Evolutionary conservation across 441 rosid species (phyloP).

Genomic region (Capsella rubella): DNA sequence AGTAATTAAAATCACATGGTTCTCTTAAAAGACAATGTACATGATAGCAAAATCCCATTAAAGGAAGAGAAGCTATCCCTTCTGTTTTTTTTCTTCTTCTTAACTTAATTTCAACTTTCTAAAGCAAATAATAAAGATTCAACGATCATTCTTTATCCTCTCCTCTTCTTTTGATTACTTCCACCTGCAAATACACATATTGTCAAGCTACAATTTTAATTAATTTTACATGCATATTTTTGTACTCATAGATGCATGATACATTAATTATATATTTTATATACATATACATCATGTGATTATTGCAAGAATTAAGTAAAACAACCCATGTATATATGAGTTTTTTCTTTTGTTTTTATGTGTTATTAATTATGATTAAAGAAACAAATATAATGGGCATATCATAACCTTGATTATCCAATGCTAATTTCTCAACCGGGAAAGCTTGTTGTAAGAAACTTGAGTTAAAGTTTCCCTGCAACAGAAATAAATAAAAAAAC

Average conservation of each 20-base stretch:
- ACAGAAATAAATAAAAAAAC: background rate
- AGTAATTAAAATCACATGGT: conserved; percentile 18
- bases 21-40: conserved; percentile 34
- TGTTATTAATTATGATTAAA: background rate
- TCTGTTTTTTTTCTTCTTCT: background rate
- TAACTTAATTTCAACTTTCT: background rate
- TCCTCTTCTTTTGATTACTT: conserved; percentile 34
- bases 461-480: conserved; percentile 27
- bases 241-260: conserved; percentile 4
- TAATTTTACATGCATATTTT: conserved; percentile 15
- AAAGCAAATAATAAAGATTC: conserved; percentile 18
- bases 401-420: conserved; percentile 26
- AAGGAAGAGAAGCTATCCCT: conserved; percentile 19
- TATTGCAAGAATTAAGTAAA: background rate
- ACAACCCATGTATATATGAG: background rate
- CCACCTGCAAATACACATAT: conserved; percentile 33
- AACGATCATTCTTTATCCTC: conserved; percentile 10
- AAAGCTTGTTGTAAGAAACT: conserved; percentile 28
- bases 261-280: background rate
- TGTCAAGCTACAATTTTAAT: conserved; percentile 8
- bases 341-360: background rate
- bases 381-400: background rate
- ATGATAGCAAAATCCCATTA: conserved; percentile 10
- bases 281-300: background rate
- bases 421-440: conserved; percentile 29